These are phyloP conservation scores for Fusarium falciforme DNA, from an alignment of 2,329 filamentous ascomycete species.

Conservation along the genomic window DNA sequence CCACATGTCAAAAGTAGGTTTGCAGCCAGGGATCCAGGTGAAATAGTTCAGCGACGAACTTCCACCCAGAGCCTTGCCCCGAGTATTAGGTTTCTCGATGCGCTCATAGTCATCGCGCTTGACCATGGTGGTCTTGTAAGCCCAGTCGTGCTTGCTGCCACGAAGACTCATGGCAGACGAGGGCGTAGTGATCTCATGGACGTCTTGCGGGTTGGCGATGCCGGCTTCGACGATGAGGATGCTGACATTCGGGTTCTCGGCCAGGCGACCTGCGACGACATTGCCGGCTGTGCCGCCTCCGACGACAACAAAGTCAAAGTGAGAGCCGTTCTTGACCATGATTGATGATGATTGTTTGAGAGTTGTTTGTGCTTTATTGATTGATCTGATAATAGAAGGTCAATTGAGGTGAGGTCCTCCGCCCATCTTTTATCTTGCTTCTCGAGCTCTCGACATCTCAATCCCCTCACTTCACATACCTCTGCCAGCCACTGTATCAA, in stretches of 20 bases:
- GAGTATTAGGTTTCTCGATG: slow-evolving; percentile 72
- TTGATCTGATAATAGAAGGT: background rate
- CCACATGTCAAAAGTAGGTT: slow-evolving; percentile 72
- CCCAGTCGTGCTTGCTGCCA: slow-evolving; percentile 68
- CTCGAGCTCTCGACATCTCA: background rate
- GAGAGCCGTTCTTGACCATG: background rate
- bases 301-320: background rate
- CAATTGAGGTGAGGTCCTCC: background rate
- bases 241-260: slow-evolving; percentile 51
- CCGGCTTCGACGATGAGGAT: slow-evolving; percentile 62
- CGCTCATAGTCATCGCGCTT: slow-evolving; percentile 68
- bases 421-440: background rate
- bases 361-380: background rate
- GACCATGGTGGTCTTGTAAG: slow-evolving; percentile 71
- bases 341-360: background rate
- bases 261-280: slow-evolving; percentile 49
- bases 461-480: background rate
- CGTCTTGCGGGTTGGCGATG: slow-evolving; percentile 58
- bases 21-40: slow-evolving; percentile 70
- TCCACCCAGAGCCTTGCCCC: slow-evolving; percentile 70
- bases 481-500: background rate
- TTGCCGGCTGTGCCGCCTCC: slow-evolving; percentile 49
- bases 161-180: slow-evolving; percentile 64
- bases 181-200: slow-evolving; percentile 64
- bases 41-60: slow-evolving; percentile 71